Conservation (phyloP, 2,329 filamentous ascomycete genomes). For the Epichloe aotearoae region DNA sequence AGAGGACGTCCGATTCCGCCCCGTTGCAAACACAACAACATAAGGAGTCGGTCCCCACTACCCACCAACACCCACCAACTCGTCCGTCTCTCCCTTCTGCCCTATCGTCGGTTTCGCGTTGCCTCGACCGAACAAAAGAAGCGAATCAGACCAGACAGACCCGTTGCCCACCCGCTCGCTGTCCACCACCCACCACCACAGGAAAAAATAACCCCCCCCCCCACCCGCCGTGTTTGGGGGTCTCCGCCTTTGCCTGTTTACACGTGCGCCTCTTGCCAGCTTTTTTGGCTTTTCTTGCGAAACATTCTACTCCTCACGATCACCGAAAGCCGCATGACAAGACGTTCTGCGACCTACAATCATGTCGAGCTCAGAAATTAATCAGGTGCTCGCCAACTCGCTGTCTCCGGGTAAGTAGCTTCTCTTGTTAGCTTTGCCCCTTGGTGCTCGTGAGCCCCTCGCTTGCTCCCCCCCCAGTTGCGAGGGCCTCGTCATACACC, state of each 20-base stretch:
- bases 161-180: background rate
- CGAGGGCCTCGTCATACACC: background rate
- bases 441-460: background rate
- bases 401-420: constrained; percentile 71
- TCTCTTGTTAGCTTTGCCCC: constrained; percentile 3
- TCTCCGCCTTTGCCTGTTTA: constrained; percentile 8
- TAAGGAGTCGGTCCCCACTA: too few relatives aligned
- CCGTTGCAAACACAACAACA: background rate
- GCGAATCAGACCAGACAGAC: background rate
- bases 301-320: constrained; percentile 5
- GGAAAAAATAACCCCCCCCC: constrained; percentile 4
- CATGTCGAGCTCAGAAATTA: constrained; percentile 81
- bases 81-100: background rate
- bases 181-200: background rate
- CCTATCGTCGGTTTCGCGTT: background rate
- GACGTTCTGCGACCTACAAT: constrained; percentile 24
- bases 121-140: background rate
- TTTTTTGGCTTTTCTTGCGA: constrained; percentile 4
- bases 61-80: too few relatives aligned
- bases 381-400: constrained; percentile 93
- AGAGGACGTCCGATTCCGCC: too few relatives aligned
- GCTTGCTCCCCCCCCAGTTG: background rate
- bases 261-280: constrained; percentile 5
- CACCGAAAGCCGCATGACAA: constrained; percentile 25
- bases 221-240: constrained; percentile 4